Conservation (phyloP, 441 rosid genomes). For the Sinapis alba region DNA sequence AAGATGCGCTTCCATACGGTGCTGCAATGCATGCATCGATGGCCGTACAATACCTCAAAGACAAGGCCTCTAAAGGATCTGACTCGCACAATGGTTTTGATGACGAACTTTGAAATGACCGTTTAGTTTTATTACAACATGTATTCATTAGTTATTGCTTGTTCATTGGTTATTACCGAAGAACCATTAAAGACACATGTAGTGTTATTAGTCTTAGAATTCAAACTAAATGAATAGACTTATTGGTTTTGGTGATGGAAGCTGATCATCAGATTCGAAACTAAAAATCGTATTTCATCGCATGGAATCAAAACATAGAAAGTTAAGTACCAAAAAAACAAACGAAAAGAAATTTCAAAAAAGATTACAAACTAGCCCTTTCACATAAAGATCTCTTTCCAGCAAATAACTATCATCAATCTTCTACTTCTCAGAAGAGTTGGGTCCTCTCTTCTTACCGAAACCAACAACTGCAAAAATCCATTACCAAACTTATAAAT, state of each 20-base stretch:
- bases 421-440: constrained; percentile 69
- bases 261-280: neutral
- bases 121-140: neutral
- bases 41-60: constrained; percentile 55
- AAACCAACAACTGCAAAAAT: constrained; percentile 67
- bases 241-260: neutral
- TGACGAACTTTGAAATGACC: constrained; percentile 47
- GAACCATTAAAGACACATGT: neutral
- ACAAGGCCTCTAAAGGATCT: constrained; percentile 39
- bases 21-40: constrained; percentile 74
- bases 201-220: neutral
- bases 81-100: constrained; percentile 25
- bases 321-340: neutral
- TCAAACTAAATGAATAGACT: neutral
- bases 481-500: neutral
- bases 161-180: neutral
- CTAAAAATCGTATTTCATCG: constrained; percentile 8
- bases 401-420: neutral
- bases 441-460: constrained; percentile 77
- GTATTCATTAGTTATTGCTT: neutral
- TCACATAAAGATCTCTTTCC: neutral
- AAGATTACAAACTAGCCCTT: neutral
- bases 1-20: constrained; percentile 77
- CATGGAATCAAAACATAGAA: neutral
- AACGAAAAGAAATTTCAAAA: neutral